Conservation (phyloP, 2,329 filamentous ascomycete genomes). For the Cladosporium sp. region DNA sequence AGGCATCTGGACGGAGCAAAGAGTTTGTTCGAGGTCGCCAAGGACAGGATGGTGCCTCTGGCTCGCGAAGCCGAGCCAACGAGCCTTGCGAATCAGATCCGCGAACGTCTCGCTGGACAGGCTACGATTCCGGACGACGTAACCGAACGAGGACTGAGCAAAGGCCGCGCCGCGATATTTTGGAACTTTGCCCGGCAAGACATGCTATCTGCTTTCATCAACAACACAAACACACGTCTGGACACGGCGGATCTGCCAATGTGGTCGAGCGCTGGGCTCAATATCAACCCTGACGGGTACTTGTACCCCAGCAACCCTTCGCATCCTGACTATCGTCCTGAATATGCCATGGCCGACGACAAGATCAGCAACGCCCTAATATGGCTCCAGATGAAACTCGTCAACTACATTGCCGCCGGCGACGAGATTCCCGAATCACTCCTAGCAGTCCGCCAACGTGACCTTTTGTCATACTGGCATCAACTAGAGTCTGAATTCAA, state of each 20-base stretch:
- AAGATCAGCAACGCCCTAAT: slow-evolving; percentile 64
- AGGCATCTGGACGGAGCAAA: slow-evolving; percentile 66
- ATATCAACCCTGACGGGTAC: slow-evolving; percentile 56
- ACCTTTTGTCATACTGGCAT: slow-evolving; percentile 54
- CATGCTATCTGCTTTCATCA: slow-evolving; percentile 64
- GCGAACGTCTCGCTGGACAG: slow-evolving; percentile 22
- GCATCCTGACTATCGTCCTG: slow-evolving; percentile 42
- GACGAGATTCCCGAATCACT: slow-evolving; percentile 49
- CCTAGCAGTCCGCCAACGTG: slow-evolving; percentile 50
- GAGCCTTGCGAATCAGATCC: slow-evolving; percentile 25
- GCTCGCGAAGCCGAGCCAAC: slow-evolving; percentile 44
- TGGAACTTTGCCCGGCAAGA: slow-evolving; percentile 69
- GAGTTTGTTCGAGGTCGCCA: slow-evolving; percentile 58
- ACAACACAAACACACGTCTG: slow-evolving; percentile 60
- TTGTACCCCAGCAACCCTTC: slow-evolving; percentile 50
- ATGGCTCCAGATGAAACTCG: slow-evolving; percentile 66
- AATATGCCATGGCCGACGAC: slow-evolving; percentile 60
- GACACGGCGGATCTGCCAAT: slow-evolving; percentile 62
- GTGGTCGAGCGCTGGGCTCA: slow-evolving; percentile 65
- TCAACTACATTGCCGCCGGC: slow-evolving; percentile 63
- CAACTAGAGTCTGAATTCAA: slow-evolving; percentile 58
- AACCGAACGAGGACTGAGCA: slow-evolving; percentile 38
- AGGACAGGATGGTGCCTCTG: slow-evolving; percentile 50
- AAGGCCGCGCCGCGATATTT: slow-evolving; percentile 60
- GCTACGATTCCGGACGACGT: slow-evolving; percentile 18